Percentiles rank a stretch among this genome's conserved stretches.
Conservation (phyloP, 2,329 filamentous ascomycete genomes). For the Trichoderma pleuroti region DNA sequence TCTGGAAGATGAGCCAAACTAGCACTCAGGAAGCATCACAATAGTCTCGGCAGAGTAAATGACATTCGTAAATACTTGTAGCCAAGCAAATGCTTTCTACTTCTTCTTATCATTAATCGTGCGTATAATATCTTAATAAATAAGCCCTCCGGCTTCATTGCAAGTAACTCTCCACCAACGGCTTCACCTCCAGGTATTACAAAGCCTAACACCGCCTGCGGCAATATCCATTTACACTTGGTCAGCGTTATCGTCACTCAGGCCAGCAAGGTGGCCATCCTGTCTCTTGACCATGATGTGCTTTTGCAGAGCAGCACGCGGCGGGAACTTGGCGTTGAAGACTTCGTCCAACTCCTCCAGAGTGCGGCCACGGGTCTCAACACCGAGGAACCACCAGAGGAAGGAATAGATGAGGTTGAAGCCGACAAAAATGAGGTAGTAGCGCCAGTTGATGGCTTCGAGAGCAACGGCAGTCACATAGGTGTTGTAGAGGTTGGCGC, state of each 20-base stretch:
- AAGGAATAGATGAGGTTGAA: constrained; percentile 30
- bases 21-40: not conserved
- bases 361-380: constrained; percentile 33
- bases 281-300: constrained; percentile 28
- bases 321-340: constrained; percentile 36
- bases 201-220: not conserved
- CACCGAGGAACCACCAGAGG: constrained; percentile 31
- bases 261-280: constrained; percentile 23
- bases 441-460: constrained; percentile 31
- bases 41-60: not conserved
- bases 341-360: constrained; percentile 46
- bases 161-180: not conserved
- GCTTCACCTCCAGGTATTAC: not conserved
- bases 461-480: constrained; percentile 32
- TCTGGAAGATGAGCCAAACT: not conserved
- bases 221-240: not conserved
- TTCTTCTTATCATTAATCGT: constrained; percentile 1
- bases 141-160: not conserved
- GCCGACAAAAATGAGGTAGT: constrained; percentile 33
- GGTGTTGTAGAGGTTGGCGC: constrained; percentile 33
- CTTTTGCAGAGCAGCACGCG: constrained; percentile 36
- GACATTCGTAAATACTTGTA: not conserved
- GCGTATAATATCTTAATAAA: not conserved
- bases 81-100: not conserved
- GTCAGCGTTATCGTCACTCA: constrained; percentile 5